Evolutionary conservation across 2,329 filamentous ascomycete genomes (phyloP).

Genomic region (Coniochaeta sp.): DNA sequence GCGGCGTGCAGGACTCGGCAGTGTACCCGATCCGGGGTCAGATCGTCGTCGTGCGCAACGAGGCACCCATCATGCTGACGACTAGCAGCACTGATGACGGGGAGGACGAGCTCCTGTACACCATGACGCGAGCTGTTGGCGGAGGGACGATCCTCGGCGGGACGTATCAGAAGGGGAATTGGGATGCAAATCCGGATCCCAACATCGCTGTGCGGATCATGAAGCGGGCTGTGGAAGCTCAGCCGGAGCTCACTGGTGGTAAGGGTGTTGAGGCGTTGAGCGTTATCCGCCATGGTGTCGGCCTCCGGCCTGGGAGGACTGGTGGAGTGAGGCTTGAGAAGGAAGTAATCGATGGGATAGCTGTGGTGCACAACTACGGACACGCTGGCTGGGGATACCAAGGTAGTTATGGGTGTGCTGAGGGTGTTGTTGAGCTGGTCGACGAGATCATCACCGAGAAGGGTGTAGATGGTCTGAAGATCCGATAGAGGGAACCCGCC

Average conservation of each 20-base stretch:
- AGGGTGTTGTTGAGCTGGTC: constrained; percentile 59
- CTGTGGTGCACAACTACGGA: constrained; percentile 76
- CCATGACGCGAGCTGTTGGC: constrained; percentile 73
- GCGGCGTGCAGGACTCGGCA: constrained; percentile 69
- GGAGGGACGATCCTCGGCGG: constrained; percentile 85
- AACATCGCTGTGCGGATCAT: constrained; percentile 79
- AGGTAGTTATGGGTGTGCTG: constrained; percentile 62
- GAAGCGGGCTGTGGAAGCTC: constrained; percentile 60
- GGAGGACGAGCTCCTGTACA: constrained; percentile 64
- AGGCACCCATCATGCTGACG: constrained; percentile 60
- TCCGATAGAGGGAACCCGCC: not conserved
- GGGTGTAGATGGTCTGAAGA: not conserved
- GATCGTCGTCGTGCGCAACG: constrained; percentile 75
- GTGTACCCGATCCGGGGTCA: constrained; percentile 77
- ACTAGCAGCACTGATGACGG: constrained; percentile 69
- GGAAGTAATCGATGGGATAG: constrained; percentile 54
- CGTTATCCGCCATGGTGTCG: constrained; percentile 75
- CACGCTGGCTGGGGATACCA: constrained; percentile 74
- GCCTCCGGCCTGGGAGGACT: constrained; percentile 66
- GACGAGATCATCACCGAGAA: constrained; percentile 41
- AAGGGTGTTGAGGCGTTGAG: constrained; percentile 66
- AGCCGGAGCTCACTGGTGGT: constrained; percentile 56
- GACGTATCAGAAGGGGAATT: constrained; percentile 70
- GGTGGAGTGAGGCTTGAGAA: constrained; percentile 70
- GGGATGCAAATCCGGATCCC: constrained; percentile 72